Conservation (phyloP, 2,329 filamentous ascomycete species). For the Zymoseptoria ardabiliae region DNA sequence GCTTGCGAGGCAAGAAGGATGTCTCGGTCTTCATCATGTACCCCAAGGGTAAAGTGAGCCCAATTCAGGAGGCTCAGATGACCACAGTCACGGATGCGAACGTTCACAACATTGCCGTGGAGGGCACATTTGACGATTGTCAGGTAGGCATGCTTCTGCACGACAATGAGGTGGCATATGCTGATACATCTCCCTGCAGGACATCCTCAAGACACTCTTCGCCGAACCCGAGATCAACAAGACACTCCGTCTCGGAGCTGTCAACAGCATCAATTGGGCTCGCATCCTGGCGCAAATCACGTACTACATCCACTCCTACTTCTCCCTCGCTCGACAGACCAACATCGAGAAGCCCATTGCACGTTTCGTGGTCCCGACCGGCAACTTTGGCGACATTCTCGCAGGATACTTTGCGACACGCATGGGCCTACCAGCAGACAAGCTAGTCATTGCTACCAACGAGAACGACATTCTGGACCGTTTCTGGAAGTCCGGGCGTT, state of each 20-base stretch:
- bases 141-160: conserved; percentile 48
- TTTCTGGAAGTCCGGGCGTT: conserved; percentile 85
- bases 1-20: conserved; percentile 90
- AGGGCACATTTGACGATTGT: conserved; percentile 92
- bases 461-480: conserved; percentile 95
- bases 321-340: conserved; percentile 59
- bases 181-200: conserved; percentile 38
- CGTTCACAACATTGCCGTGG: conserved; percentile 84
- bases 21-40: conserved; percentile 93
- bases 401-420: conserved; percentile 85
- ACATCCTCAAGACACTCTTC: conserved; percentile 91
- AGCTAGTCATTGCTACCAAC: conserved; percentile 88
- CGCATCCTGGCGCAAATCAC: conserved; percentile 93
- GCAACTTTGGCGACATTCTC: conserved; percentile 94
- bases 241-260: conserved; percentile 76
- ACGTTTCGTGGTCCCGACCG: conserved; percentile 84
- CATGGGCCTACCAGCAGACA: conserved; percentile 83
- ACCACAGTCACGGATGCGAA: conserved; percentile 85
- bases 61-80: conserved; percentile 95
- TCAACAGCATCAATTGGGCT: conserved; percentile 96
- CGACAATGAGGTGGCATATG: not conserved
- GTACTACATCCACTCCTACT: conserved; percentile 96
- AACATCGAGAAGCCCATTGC: conserved; percentile 60
- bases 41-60: conserved; percentile 82
- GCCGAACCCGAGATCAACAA: conserved; percentile 77